Conservation (phyloP, 306 rosid genomes). For the Carpinus viminea region DNA sequence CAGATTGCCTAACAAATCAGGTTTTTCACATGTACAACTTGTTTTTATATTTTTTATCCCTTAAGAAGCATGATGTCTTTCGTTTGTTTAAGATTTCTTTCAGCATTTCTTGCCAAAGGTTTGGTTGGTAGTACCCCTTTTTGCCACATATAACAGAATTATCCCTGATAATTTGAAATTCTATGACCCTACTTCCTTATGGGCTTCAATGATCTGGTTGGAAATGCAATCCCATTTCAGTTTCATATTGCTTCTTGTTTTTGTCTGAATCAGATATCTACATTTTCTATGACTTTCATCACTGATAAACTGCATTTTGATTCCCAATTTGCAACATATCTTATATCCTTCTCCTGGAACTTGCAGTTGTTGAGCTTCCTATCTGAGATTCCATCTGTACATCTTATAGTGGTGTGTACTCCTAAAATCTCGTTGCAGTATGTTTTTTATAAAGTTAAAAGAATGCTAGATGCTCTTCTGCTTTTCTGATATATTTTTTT, state of each 20-base stretch:
- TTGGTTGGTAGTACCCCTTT: background rate
- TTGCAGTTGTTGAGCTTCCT: constrained; percentile 89
- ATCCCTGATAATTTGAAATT: background rate
- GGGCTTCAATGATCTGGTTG: background rate
- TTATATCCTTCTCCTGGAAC: constrained; percentile 29
- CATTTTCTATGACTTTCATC: background rate
- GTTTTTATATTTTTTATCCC: background rate
- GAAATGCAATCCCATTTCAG: background rate
- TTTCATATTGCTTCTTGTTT: background rate
- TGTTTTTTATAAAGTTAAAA: constrained; percentile 17
- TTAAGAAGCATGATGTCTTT: background rate
- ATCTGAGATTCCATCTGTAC: constrained; percentile 81
- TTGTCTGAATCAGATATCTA: background rate
- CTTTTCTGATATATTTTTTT: constrained; percentile 13
- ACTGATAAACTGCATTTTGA: background rate
- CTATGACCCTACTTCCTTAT: background rate
- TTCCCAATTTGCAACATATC: constrained; percentile 26
- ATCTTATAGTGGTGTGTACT: constrained; percentile 81
- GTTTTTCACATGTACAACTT: background rate
- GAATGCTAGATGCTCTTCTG: background rate
- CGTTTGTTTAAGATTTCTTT: background rate
- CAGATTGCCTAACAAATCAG: background rate
- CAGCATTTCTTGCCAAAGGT: background rate
- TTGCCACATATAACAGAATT: background rate
- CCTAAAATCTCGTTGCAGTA: constrained; percentile 21